Percentiles rank a stretch among this genome's conserved stretches.
Conservation (phyloP, 2,329 filamentous ascomycete species). For the Aschersonia sp. region DNA sequence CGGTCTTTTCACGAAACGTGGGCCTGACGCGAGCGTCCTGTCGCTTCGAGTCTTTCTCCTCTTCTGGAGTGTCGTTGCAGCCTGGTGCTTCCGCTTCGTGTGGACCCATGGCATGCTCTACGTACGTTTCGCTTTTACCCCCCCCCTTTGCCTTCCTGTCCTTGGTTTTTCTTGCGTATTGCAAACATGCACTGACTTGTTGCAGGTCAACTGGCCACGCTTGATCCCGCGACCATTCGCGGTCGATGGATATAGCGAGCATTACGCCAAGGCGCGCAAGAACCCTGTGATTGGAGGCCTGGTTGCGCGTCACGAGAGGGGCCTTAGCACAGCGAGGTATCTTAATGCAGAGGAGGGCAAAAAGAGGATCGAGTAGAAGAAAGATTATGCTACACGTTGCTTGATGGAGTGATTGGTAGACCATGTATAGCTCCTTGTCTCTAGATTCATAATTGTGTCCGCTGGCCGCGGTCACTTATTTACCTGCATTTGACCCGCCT, state of each 20-base stretch:
- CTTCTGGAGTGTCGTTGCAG: slow-evolving; percentile 57
- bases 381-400: not conserved
- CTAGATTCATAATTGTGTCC: too few relatives aligned
- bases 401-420: not conserved
- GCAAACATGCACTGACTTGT: not conserved
- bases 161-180: not conserved
- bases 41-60: slow-evolving; percentile 71
- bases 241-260: slow-evolving; percentile 76
- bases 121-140: slow-evolving; percentile 41
- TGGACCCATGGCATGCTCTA: slow-evolving; percentile 79
- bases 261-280: slow-evolving; percentile 67
- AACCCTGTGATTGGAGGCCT: slow-evolving; percentile 69
- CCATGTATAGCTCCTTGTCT: too few relatives aligned
- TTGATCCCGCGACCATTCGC: slow-evolving; percentile 80
- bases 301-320: slow-evolving; percentile 56
- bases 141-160: not conserved
- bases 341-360: slow-evolving; percentile 91
- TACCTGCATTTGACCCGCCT: too few relatives aligned
- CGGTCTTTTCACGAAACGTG: slow-evolving; percentile 54
- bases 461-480: too few relatives aligned
- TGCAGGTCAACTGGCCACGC: slow-evolving; percentile 93
- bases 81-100: slow-evolving; percentile 65
- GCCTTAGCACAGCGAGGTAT: slow-evolving; percentile 68
- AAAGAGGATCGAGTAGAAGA: slow-evolving; percentile 75
- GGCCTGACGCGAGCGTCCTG: slow-evolving; percentile 62